Evolutionary conservation across 257 asterid species (phyloP).

Genomic region (Solanum clarkiae): DNA sequence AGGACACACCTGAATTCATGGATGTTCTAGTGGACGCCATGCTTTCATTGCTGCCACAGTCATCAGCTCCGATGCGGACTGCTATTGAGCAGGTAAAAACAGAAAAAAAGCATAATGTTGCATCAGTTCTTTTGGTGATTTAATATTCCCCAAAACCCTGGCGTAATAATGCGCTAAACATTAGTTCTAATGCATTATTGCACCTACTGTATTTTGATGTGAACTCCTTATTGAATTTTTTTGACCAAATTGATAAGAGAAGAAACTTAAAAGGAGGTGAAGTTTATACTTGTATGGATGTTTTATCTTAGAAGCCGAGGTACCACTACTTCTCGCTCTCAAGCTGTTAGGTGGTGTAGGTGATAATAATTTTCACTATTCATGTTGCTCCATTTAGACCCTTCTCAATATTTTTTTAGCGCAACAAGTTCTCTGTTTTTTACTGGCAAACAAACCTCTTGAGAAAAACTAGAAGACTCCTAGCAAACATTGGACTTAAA

Average conservation of each 20-base stretch:
- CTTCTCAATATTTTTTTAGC: neutral
- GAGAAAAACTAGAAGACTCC: neutral
- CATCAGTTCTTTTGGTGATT: neutral
- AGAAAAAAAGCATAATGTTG: neutral
- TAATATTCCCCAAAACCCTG: neutral
- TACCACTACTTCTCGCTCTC: neutral
- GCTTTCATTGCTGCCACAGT: constrained; percentile 91
- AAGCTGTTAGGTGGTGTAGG: neutral
- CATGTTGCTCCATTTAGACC: neutral
- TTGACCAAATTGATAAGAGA: neutral
- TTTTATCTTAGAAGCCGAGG: neutral
- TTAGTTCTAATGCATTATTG: neutral
- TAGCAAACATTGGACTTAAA: neutral
- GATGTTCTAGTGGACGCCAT: constrained; percentile 92
- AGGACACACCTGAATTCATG: constrained; percentile 57
- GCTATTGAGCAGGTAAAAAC: constrained; percentile 78
- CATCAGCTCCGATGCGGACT: constrained; percentile 81
- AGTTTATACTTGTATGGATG: neutral
- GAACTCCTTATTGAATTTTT: neutral
- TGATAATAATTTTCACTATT: neutral
- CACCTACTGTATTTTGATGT: neutral
- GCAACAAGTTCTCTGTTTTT: neutral
- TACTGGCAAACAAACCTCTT: neutral
- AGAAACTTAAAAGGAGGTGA: neutral
- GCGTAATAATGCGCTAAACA: neutral